Base-by-base conservation (phyloP, 2,329 filamentous ascomycete species). In the Diplodia scrobiculata region DNA sequence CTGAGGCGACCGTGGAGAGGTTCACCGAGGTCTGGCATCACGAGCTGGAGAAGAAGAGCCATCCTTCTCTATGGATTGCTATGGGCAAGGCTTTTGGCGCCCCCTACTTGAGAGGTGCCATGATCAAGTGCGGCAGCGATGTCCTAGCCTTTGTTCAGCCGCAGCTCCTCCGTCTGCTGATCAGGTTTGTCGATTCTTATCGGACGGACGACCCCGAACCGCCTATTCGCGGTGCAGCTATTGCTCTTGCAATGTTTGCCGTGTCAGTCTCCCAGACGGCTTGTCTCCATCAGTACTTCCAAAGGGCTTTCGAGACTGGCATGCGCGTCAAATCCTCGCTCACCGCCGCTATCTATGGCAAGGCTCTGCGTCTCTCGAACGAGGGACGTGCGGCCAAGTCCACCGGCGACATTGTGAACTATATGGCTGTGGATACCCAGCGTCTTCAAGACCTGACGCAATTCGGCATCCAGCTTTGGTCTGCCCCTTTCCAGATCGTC, bases 361-460 rank as follows among this genome's bases (percentile, higher is more conserved):
- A 99, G 80, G 90, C 93, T 0, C 84, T 98, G 68, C 89, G 87
- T 69, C 83, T 99, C 19, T 98, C 94, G 5, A 98, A 96, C 72
- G 95, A 99, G 79, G 95, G 95, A 9, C 87, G 94, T 64, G 86
- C 92, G 1, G 80, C 88, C 52, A 97, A 98, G 80, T 91, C 91
- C 0, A 99, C 95, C 0, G 95, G 95, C 66, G 96, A 99, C 73
- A 98, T 99, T 73, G 95, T 99, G 76, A 99, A 99, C 76, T 95
- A 97, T 79, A 99, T 99, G 94, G 95, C 96, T 53, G 94, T 99
- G 10, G 95, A 99, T 76, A 94, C 94, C 14, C 95, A 99, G 78
- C 89, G 96, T 70, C 84, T 99, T 19, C 91, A 97, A 73, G 95
- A 99, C 78, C 82, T 99, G 66, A 92, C 94, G 1, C 96, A 99